phyloP scores from a whole-genome alignment of 2,329 filamentous ascomycete species.

The Leptographium flavum region DNA sequence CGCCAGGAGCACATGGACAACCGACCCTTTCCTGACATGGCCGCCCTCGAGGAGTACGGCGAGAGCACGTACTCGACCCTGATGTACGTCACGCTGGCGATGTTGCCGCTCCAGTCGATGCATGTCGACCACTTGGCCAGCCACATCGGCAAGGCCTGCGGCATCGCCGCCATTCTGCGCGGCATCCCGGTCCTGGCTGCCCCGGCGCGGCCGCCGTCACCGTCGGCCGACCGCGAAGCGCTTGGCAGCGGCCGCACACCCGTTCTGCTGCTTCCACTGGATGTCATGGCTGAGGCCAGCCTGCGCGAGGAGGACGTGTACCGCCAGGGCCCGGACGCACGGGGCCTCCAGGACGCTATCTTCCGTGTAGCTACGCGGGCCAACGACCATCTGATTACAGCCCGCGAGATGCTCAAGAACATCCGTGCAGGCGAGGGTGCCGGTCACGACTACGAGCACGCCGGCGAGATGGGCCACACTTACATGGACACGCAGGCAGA shows the following conservation, averaged over 20 bases:
- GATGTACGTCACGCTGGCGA: slow-evolving; percentile 73
- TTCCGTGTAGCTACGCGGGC: slow-evolving; percentile 87
- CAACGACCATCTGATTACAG: slow-evolving; percentile 91
- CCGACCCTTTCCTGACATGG: slow-evolving; percentile 60
- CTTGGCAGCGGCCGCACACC: slow-evolving; percentile 26
- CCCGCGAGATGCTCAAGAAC: slow-evolving; percentile 77
- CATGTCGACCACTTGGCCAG: slow-evolving; percentile 86
- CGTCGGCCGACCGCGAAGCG: slow-evolving; percentile 24
- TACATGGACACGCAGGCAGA: slow-evolving; percentile 20
- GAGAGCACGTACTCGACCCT: slow-evolving; percentile 92
- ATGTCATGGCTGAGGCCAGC: slow-evolving; percentile 71
- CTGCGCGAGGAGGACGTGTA: slow-evolving; percentile 85
- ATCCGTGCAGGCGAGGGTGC: slow-evolving; percentile 58
- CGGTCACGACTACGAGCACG: slow-evolving; percentile 81
- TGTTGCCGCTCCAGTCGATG: slow-evolving; percentile 65
- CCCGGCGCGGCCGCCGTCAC: slow-evolving; percentile 33
- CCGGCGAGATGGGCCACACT: slow-evolving; percentile 55
- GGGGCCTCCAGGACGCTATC: slow-evolving; percentile 74
- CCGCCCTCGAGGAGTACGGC: slow-evolving; percentile 70
- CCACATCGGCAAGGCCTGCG: slow-evolving; percentile 87
- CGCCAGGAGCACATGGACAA: slow-evolving; percentile 75
- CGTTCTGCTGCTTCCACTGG: slow-evolving; percentile 64
- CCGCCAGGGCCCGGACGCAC: slow-evolving; percentile 60
- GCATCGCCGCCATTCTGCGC: slow-evolving; percentile 74
- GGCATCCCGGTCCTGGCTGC: slow-evolving; percentile 83